Conservation (phyloP, 352 stramenopile genomes). For the Pythium brassicae region DNA sequence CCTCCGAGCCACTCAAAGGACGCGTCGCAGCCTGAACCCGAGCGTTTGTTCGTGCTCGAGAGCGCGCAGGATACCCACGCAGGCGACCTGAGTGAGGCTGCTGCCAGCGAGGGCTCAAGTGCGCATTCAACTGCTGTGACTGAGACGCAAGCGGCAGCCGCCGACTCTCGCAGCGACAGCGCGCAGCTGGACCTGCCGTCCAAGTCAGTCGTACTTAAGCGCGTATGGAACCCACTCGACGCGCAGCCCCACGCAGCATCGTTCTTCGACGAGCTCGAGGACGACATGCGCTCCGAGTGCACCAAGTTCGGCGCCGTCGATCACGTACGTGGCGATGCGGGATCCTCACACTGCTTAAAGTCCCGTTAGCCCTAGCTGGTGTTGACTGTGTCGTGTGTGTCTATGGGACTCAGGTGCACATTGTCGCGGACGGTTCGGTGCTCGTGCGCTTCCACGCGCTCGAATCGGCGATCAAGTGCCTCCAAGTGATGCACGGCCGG, state of each 20-base stretch:
- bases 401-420: conserved; percentile 35
- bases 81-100: neutral
- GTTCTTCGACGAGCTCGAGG: conserved; percentile 73
- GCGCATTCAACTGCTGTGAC: neutral
- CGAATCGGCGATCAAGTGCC: conserved; percentile 55
- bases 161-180: too few species aligned
- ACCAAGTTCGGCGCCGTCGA: conserved; percentile 60
- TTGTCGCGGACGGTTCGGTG: conserved; percentile 56
- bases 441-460: conserved; percentile 55
- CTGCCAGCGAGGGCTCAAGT: neutral
- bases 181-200: conserved; percentile 38
- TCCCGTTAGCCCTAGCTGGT: too few species aligned
- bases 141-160: neutral
- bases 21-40: conserved; percentile 9
- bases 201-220: conserved; percentile 51
- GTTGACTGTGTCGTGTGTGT: neutral
- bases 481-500: conserved; percentile 70
- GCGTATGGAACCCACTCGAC: conserved; percentile 59
- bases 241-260: conserved; percentile 32
- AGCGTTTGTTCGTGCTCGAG: conserved; percentile 8
- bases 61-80: neutral
- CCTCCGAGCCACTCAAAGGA: neutral
- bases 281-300: conserved; percentile 76
- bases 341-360: too few species aligned
- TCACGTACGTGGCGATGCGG: conserved; percentile 24